Evolutionary conservation across 352 stramenopile genomes (phyloP).

Genomic region (Pythium periplocum): DNA sequence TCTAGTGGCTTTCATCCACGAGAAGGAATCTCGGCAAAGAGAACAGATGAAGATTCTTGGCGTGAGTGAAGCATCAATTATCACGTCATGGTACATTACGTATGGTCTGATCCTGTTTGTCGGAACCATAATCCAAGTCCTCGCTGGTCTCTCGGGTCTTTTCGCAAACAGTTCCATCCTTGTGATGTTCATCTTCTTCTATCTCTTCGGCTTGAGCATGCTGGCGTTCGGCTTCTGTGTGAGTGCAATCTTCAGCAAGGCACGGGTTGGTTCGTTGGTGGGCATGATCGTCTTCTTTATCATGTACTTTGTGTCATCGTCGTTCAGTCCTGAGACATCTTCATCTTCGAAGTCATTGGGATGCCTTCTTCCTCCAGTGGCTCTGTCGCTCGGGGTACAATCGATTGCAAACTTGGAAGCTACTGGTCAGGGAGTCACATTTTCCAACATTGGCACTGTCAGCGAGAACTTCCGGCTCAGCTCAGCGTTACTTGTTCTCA

Average conservation of each 20-base stretch:
- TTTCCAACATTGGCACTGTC: constrained; percentile 31
- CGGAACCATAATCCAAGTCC: constrained; percentile 50
- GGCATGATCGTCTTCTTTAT: constrained; percentile 87
- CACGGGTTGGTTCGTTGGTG: constrained; percentile 59
- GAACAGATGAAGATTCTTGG: constrained; percentile 75
- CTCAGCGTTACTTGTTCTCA: constrained; percentile 67
- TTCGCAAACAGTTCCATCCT: constrained; percentile 37
- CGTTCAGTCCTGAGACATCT: constrained; percentile 31
- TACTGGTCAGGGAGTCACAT: constrained; percentile 50
- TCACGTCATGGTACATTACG: constrained; percentile 76
- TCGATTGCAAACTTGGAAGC: constrained; percentile 50
- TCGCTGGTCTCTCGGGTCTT: constrained; percentile 42
- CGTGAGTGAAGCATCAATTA: constrained; percentile 48
- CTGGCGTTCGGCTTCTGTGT: constrained; percentile 66
- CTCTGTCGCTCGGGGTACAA: constrained; percentile 73
- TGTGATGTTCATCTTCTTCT: constrained; percentile 66
- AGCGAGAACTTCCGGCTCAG: constrained; percentile 63
- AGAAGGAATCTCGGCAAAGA: constrained; percentile 62
- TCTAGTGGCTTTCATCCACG: constrained; percentile 76
- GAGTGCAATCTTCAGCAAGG: constrained; percentile 74
- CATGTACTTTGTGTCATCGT: constrained; percentile 79
- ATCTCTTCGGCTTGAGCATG: constrained; percentile 59
- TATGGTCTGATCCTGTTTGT: constrained; percentile 79
- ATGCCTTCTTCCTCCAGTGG: constrained; percentile 62
- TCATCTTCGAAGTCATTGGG: constrained; percentile 42